Evolutionary conservation across 495 filamentous ascomycete genomes (phyloP).

Genomic region (Podospora appendiculata): DNA sequence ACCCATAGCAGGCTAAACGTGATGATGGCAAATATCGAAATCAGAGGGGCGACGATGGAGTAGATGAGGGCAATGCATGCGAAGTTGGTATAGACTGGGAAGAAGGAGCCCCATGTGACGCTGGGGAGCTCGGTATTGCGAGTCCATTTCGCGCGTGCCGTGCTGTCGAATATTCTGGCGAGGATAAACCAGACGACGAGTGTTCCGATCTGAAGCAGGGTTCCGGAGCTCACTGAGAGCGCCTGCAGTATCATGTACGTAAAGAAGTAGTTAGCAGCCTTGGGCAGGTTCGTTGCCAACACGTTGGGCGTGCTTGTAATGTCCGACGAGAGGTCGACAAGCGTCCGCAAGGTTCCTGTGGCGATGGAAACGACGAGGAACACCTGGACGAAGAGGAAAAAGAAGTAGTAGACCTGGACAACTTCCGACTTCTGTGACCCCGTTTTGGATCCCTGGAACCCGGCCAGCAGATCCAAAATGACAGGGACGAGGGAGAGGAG

Average conservation of each 20-base stretch:
- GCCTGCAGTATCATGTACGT: constrained; percentile 96
- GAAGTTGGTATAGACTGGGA: constrained; percentile 92
- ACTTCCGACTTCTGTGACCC: constrained; percentile 71
- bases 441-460: constrained; percentile 72
- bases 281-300: constrained; percentile 77
- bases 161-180: constrained; percentile 71
- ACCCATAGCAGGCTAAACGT: constrained; percentile 95
- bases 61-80: constrained; percentile 94
- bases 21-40: constrained; percentile 87
- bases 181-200: constrained; percentile 76
- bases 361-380: constrained; percentile 90
- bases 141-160: constrained; percentile 80
- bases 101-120: constrained; percentile 88
- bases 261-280: constrained; percentile 94
- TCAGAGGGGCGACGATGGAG: constrained; percentile 80
- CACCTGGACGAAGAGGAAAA: constrained; percentile 90
- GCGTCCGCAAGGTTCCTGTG: constrained; percentile 62
- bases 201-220: constrained; percentile 74
- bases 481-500: constrained; percentile 76
- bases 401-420: constrained; percentile 89
- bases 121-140: constrained; percentile 71
- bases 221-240: constrained; percentile 81
- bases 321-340: constrained; percentile 55
- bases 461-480: constrained; percentile 60
- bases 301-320: constrained; percentile 52